Evolutionary conservation across 495 filamentous ascomycete genomes (phyloP).

Genomic region (Penicillium goetzii): DNA sequence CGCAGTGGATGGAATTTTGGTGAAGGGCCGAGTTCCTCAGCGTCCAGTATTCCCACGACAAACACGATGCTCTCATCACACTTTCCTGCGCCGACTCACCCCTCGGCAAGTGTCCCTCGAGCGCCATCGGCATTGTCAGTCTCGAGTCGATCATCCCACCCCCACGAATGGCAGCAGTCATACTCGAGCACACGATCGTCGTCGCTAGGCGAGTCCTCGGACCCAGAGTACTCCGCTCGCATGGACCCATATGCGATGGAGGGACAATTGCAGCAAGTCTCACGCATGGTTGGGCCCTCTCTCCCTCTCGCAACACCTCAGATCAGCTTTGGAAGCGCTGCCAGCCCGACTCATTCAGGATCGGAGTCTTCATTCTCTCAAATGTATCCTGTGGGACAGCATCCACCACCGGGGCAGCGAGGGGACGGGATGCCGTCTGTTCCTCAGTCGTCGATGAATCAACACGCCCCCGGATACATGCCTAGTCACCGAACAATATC

Average conservation of each 20-base stretch:
- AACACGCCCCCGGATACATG: constrained; percentile 3
- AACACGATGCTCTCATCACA: constrained; percentile 21
- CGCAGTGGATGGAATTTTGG: constrained; percentile 21
- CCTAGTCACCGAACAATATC: constrained; percentile 9
- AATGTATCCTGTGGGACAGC: constrained; percentile 4
- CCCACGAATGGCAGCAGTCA: constrained; percentile 28
- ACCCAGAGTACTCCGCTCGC: constrained; percentile 20
- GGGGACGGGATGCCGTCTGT: constrained; percentile 6
- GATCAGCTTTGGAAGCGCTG: constrained; percentile 12
- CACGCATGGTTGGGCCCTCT: constrained; percentile 11
- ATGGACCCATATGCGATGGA: constrained; percentile 30
- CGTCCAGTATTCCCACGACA: constrained; percentile 12
- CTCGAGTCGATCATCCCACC: constrained; percentile 24
- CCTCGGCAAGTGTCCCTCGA: constrained; percentile 13
- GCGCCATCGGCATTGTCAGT: constrained; percentile 17
- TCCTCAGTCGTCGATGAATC: constrained; percentile 5
- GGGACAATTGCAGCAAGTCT: constrained; percentile 19
- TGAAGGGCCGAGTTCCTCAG: constrained; percentile 10
- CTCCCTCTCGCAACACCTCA: constrained; percentile 15
- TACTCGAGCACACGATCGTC: constrained; percentile 26
- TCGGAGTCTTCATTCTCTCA: constrained; percentile 18
- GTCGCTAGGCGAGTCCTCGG: constrained; percentile 25
- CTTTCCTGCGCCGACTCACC: constrained; percentile 20
- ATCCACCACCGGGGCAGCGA: not conserved
- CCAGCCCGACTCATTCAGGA: constrained; percentile 5